A percentile compares a stretch with the other conserved stretches of the same genome.
Evolutionary conservation across 495 filamentous ascomycete species (phyloP).

Genomic region (Pseudoneurospora amorphoporcata): DNA sequence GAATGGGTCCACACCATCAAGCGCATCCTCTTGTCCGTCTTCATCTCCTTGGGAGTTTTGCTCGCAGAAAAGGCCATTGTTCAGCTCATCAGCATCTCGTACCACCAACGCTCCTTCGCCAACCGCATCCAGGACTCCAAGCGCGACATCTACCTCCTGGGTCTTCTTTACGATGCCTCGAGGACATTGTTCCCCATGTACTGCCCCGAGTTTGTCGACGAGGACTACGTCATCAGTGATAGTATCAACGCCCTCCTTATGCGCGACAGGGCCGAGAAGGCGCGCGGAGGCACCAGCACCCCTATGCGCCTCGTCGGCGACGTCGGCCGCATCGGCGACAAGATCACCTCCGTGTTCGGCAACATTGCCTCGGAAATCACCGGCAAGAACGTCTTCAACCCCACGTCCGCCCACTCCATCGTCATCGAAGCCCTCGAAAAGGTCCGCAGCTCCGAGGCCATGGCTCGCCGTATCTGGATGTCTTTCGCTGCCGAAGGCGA

Average conservation of each 20-base stretch:
- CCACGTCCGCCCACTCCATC: slow-evolving; percentile 75
- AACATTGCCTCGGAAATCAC: slow-evolving; percentile 90
- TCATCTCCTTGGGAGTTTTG: slow-evolving; percentile 69
- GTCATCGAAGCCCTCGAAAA: slow-evolving; percentile 84
- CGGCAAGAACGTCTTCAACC: slow-evolving; percentile 89
- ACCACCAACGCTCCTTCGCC: slow-evolving; percentile 90
- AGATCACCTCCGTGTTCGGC: slow-evolving; percentile 84
- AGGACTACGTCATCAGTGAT: slow-evolving; percentile 84
- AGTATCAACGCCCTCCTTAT: slow-evolving; percentile 46
- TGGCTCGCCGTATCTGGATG: slow-evolving; percentile 94
- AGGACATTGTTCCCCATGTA: slow-evolving; percentile 80
- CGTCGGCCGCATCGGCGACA: slow-evolving; percentile 77
- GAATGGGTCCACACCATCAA: slow-evolving; percentile 45
- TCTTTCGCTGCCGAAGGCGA: slow-evolving; percentile 89
- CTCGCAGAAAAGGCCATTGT: slow-evolving; percentile 75
- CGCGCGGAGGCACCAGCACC: slow-evolving; percentile 49
- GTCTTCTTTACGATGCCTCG: slow-evolving; percentile 81
- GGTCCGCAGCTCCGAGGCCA: slow-evolving; percentile 67
- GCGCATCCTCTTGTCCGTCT: slow-evolving; percentile 60
- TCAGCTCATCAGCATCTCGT: slow-evolving; percentile 87
- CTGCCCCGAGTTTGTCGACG: slow-evolving; percentile 79
- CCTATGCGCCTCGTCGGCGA: slow-evolving; percentile 71
- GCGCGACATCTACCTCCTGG: slow-evolving; percentile 65
- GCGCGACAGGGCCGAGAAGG: slow-evolving; percentile 37
- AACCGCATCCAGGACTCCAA: slow-evolving; percentile 82